Evolutionary conservation across 2,329 filamentous ascomycete genomes (phyloP), one percentile per base, ranked within the genome.

Genomic region (Hypoxylon sp.): DNA sequence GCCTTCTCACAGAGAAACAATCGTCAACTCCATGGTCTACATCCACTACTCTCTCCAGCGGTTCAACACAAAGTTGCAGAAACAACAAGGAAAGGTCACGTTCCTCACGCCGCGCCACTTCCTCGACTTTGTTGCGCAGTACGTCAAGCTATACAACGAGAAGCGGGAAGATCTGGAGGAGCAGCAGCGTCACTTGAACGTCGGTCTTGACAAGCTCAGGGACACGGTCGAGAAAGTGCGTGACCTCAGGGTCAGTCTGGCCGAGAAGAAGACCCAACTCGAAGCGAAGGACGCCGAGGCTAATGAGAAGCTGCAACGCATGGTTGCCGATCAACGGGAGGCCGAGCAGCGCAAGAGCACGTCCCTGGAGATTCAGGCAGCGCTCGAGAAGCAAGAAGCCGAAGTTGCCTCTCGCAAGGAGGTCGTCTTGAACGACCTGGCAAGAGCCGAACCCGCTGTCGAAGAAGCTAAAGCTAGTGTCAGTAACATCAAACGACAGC

Each of bases 111-210:
- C 95, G 41, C 88, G 95, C 41, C 95, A 99, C 75, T 99, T 97
- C 80, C 80, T 99, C 48, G 96, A 99, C 74, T 99, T 99, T 70
- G 94, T 99, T 56, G 91, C 92, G 33, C 95, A 99, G 72, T 99
- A 97, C 73, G 93, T 97, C 75, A 95, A 91, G 75, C 82, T 99
- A 5, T 98, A 98, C 78, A 96, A 93, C 62, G 95, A 99, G 76
- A 99, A 99, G 81, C 90, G 96, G 9, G 95, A 98, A 74, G 95
- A 99, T 72, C 84, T 99, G 1, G 95, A 99, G 75, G 95, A 99
- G 73, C 95, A 99, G 75, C 95, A 99, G 73, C 90, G 95, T 24
- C 95, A 99, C 83, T 82, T 99, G 62, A 99, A 99, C 70, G 93
- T 98, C 54, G 96, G 95, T 82, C 84, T 99, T 1, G 95, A 99